Evolutionary conservation across 306 rosid species (phyloP).

Genomic region (Dryas octopetala): DNA sequence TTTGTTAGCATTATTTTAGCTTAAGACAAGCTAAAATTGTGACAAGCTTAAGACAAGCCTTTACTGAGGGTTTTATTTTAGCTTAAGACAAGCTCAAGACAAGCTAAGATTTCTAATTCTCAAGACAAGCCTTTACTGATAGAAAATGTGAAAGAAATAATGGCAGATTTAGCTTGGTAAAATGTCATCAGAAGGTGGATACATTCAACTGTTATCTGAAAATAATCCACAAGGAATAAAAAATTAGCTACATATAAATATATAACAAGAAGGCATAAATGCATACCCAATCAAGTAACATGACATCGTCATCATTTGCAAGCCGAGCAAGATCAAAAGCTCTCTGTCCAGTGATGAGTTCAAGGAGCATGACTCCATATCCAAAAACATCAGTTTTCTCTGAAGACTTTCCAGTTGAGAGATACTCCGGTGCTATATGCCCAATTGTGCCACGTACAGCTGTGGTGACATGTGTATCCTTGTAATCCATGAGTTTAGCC

Average conservation of each 20-base stretch:
- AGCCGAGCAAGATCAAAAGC: slow-evolving; percentile 97
- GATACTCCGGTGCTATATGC: slow-evolving; percentile 92
- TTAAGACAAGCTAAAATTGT: too few relatives aligned
- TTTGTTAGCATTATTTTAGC: too few relatives aligned
- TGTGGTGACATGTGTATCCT: slow-evolving; percentile 91
- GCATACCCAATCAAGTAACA: slow-evolving; percentile 95
- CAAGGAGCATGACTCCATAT: slow-evolving; percentile 98
- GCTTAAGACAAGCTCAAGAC: too few relatives aligned
- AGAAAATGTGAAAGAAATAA: background rate
- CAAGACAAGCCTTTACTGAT: slow-evolving; percentile 1
- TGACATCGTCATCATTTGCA: slow-evolving; percentile 80
- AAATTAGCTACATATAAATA: background rate
- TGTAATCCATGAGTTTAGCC: slow-evolving; percentile 91
- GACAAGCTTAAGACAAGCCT: too few relatives aligned
- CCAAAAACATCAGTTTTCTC: slow-evolving; percentile 97
- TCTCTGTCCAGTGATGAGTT: slow-evolving; percentile 90
- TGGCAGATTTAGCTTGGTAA: background rate
- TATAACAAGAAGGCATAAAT: slow-evolving; percentile 7
- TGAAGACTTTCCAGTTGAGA: slow-evolving; percentile 89
- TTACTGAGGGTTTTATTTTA: too few relatives aligned
- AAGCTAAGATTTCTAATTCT: slow-evolving; percentile 26
- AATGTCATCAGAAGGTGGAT: background rate
- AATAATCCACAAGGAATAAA: background rate
- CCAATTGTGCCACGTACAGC: slow-evolving; percentile 95
- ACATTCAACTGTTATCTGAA: background rate